Percentiles rank a stretch among this genome's conserved stretches.
Evolutionary conservation across 352 stramenopile species (phyloP).

Genomic region (Globisporangium barbulae): DNA sequence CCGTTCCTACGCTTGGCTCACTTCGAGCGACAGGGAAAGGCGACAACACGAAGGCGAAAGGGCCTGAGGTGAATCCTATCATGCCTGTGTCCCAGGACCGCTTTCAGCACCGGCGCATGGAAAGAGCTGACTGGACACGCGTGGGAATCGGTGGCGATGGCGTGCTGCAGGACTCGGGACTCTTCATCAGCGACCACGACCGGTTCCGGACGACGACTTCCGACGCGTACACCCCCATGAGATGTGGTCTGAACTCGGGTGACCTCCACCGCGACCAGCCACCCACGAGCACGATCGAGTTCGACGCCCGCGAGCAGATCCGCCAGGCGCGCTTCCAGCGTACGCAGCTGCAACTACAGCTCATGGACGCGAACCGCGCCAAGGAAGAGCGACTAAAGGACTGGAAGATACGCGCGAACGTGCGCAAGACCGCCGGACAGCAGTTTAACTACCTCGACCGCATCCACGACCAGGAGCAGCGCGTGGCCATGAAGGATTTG

Average conservation of each 20-base stretch:
- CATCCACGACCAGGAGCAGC: constrained; percentile 60
- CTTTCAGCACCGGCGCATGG: constrained; percentile 46
- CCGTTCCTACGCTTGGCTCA: constrained; percentile 27
- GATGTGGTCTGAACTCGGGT: constrained; percentile 33
- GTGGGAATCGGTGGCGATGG: constrained; percentile 75
- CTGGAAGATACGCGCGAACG: constrained; percentile 51
- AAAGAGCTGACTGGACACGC: constrained; percentile 73
- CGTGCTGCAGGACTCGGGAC: constrained; percentile 32
- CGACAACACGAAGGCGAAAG: not conserved
- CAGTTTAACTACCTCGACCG: constrained; percentile 57
- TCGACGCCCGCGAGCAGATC: constrained; percentile 26
- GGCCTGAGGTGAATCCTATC: constrained; percentile 28
- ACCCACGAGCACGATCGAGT: constrained; percentile 29
- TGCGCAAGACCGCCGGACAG: constrained; percentile 43
- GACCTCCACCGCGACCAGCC: constrained; percentile 36
- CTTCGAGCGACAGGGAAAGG: constrained; percentile 9
- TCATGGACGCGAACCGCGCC: constrained; percentile 25
- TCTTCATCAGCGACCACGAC: constrained; percentile 38
- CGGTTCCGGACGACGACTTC: constrained; percentile 57
- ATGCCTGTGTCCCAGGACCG: constrained; percentile 43
- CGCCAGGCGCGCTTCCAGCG: constrained; percentile 39
- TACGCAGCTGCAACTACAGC: constrained; percentile 37
- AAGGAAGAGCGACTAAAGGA: constrained; percentile 41
- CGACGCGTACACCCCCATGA: constrained; percentile 51
- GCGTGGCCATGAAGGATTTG: constrained; percentile 41